Percentiles rank a stretch among this genome's conserved stretches.
Conservation (phyloP, 2,329 filamentous ascomycete species). For the Cercospora sp. region DNA sequence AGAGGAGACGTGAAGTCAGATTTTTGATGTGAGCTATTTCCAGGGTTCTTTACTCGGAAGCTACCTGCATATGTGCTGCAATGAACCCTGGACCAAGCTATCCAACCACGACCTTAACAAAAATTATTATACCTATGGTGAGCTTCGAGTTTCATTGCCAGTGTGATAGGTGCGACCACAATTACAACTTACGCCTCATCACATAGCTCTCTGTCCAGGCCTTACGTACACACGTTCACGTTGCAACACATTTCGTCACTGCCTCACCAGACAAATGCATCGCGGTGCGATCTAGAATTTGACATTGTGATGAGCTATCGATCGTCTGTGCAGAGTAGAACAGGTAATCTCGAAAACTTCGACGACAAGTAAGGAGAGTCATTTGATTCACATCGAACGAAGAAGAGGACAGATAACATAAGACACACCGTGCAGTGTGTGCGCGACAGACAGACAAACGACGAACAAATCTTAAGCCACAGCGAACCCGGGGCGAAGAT, state of each 20-base stretch:
- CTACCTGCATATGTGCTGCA: background rate
- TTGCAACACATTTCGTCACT: background rate
- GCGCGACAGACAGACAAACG: background rate
- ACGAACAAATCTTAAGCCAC: background rate
- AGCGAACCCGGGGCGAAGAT: background rate
- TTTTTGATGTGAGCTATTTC: background rate
- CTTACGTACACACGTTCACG: background rate
- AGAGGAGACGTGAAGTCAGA: background rate
- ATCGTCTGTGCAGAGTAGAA: background rate
- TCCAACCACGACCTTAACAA: slow-evolving; percentile 3
- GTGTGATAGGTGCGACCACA: background rate
- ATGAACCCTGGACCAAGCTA: background rate
- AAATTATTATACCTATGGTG: background rate
- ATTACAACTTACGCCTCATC: background rate
- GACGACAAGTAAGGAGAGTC: background rate
- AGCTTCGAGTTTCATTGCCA: background rate
- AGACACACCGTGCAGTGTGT: background rate
- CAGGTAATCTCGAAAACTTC: too few relatives aligned
- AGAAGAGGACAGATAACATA: background rate
- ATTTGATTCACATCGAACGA: background rate
- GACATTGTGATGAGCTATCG: background rate
- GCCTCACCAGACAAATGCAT: background rate
- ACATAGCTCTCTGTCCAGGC: background rate
- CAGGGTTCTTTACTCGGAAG: slow-evolving; percentile 4
- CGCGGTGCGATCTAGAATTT: background rate